phyloP scores from a whole-genome alignment of 805 yeast species.

The Candida oleophila region DNA sequence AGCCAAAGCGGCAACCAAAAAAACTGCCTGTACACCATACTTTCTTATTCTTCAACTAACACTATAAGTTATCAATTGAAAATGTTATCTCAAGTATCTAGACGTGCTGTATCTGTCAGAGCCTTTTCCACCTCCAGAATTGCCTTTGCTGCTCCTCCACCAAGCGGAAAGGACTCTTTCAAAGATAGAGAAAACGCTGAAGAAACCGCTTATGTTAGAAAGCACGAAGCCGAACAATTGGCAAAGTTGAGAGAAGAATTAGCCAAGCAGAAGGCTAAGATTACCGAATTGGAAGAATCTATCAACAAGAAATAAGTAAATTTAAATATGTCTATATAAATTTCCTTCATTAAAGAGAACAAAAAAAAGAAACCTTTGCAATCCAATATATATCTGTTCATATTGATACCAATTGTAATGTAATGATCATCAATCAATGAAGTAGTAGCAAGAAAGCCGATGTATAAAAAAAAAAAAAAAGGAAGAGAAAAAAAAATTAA shows the following conservation, averaged over 20 bases:
- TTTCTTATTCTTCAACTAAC: not conserved
- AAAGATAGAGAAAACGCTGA: slow-evolving; percentile 89
- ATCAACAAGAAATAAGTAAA: slow-evolving; percentile 46
- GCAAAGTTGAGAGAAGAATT: slow-evolving; percentile 72
- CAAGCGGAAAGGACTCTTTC: slow-evolving; percentile 24
- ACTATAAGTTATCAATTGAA: not conserved
- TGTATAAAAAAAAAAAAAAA: too few relatives aligned
- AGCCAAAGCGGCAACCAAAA: not conserved
- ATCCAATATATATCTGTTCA: not conserved
- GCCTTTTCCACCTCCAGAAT: slow-evolving; percentile 28
- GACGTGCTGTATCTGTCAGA: slow-evolving; percentile 26
- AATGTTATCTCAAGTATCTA: slow-evolving; percentile 26
- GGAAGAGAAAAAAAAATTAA: too few relatives aligned
- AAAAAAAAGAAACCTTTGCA: too few relatives aligned
- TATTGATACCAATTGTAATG: too few relatives aligned
- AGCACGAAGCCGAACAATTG: slow-evolving; percentile 88
- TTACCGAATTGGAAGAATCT: slow-evolving; percentile 49
- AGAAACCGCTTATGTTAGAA: slow-evolving; percentile 81
- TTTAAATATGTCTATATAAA: not conserved
- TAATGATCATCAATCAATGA: too few relatives aligned
- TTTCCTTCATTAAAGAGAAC: too few relatives aligned
- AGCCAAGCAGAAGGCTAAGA: slow-evolving; percentile 66
- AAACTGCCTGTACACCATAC: not conserved
- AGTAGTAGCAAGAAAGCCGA: too few relatives aligned
- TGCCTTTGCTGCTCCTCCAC: slow-evolving; percentile 15